A percentile compares a stretch with the other conserved stretches of the same genome.
These are phyloP conservation scores for Takashimella koratensis DNA, from an alignment of 1,284 basidiomycete species.

Conservation along the genomic window DNA sequence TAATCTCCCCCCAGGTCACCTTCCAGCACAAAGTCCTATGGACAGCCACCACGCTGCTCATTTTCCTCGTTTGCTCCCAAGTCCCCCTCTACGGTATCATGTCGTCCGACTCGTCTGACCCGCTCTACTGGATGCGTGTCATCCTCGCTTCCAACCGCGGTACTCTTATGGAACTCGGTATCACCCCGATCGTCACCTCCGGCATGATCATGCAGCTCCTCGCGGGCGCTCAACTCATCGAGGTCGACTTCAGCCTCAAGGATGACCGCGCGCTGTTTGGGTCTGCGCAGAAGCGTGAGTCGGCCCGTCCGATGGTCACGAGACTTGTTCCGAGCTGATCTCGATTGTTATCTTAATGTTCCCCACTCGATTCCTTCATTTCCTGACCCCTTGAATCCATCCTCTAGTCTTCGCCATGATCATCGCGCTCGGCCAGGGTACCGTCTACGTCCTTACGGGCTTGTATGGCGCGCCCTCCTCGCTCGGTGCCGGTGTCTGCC, in stretches of 20 bases:
- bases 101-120: slow-evolving; percentile 96
- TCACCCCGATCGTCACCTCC: slow-evolving; percentile 93
- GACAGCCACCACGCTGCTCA: slow-evolving; percentile 94
- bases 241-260: slow-evolving; percentile 95
- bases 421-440: slow-evolving; percentile 93
- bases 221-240: slow-evolving; percentile 94
- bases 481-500: slow-evolving; percentile 93
- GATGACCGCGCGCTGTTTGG: slow-evolving; percentile 95
- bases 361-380: background rate
- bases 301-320: background rate
- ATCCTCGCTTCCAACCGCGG: slow-evolving; percentile 97
- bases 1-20: slow-evolving; percentile 73
- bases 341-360: background rate
- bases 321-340: background rate
- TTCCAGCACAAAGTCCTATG: slow-evolving; percentile 96
- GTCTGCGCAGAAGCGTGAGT: slow-evolving; percentile 92
- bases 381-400: background rate
- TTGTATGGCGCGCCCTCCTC: slow-evolving; percentile 92
- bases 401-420: slow-evolving; percentile 86
- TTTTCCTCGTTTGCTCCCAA: slow-evolving; percentile 96
- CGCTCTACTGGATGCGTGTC: slow-evolving; percentile 99
- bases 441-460: slow-evolving; percentile 95
- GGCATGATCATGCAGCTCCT: slow-evolving; percentile 99
- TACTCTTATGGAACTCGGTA: slow-evolving; percentile 98
- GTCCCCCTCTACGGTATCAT: slow-evolving; percentile 97